These are phyloP conservation scores for Penicillium sp. DNA, from an alignment of 2,329 filamentous ascomycete species.

Conservation along the genomic window DNA sequence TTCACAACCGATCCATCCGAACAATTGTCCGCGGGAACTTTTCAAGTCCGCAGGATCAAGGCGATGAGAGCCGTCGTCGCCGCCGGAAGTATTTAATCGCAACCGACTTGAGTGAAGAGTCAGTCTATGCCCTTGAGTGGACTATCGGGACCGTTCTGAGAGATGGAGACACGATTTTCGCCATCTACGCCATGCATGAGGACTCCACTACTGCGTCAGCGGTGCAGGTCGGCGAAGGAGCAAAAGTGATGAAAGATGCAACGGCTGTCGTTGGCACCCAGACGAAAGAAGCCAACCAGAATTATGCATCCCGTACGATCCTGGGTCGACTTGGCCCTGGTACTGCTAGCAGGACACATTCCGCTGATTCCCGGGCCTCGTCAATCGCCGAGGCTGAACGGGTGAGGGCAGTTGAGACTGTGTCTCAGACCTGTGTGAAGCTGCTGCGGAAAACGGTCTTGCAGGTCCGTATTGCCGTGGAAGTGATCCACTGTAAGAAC, in stretches of 20 bases:
- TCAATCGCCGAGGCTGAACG: conserved; percentile 73
- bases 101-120: conserved; percentile 90
- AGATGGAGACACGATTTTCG: conserved; percentile 89
- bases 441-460: conserved; percentile 85
- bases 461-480: conserved; percentile 88
- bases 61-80: conserved; percentile 72
- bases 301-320: conserved; percentile 32
- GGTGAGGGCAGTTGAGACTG: conserved; percentile 73
- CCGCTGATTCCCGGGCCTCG: conserved; percentile 51
- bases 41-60: conserved; percentile 66
- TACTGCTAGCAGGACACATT: conserved; percentile 42
- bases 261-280: conserved; percentile 63
- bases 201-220: conserved; percentile 50
- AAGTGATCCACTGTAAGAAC: conserved; percentile 97
- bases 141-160: conserved; percentile 91
- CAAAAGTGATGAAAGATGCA: conserved; percentile 72
- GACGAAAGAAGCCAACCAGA: conserved; percentile 55
- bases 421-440: conserved; percentile 80
- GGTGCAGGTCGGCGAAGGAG: conserved; percentile 66
- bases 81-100: conserved; percentile 93
- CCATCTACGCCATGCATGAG: conserved; percentile 91
- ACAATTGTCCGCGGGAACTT: conserved; percentile 91
- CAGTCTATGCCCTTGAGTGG: conserved; percentile 94
- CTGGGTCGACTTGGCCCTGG: conserved; percentile 37
- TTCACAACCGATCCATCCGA: conserved; percentile 76